Conservation (phyloP, 495 filamentous ascomycete genomes). For the Talaromyces thailandensis region DNA sequence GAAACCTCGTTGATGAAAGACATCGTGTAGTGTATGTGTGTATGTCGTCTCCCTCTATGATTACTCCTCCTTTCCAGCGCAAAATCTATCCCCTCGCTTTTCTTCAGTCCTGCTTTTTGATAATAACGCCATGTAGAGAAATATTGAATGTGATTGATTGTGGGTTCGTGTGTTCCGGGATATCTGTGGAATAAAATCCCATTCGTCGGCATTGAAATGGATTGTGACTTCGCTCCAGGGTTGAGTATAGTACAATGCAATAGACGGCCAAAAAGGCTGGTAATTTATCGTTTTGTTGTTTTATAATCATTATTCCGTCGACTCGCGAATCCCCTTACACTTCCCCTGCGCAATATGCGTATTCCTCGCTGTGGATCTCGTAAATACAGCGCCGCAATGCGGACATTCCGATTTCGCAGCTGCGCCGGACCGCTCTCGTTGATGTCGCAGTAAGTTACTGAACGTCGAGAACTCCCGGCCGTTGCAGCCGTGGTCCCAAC, state of each 20-base stretch:
- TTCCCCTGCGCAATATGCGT: constrained; percentile 85
- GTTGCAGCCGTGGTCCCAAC: constrained; percentile 94
- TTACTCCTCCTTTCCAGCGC: background rate
- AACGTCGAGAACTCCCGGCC: constrained; percentile 92
- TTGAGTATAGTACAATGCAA: background rate
- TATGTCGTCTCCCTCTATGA: background rate
- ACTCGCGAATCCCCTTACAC: constrained; percentile 50
- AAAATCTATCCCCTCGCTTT: background rate
- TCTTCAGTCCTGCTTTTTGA: background rate
- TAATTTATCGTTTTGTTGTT: background rate
- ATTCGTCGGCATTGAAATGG: background rate
- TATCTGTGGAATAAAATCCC: background rate
- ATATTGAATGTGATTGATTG: background rate
- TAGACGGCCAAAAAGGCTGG: background rate
- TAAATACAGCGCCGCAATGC: constrained; percentile 85
- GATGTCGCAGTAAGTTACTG: constrained; percentile 85
- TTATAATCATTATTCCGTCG: background rate
- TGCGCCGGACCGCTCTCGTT: constrained; percentile 87
- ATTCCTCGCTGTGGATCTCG: constrained; percentile 81
- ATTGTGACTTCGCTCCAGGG: background rate
- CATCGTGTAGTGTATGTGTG: background rate
- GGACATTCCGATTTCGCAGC: constrained; percentile 80
- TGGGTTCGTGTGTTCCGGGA: background rate
- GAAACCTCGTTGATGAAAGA: no score
- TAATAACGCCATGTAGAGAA: background rate